Conservation (phyloP, 2,329 filamentous ascomycete species). For the Knoxdaviesia proteae region DNA sequence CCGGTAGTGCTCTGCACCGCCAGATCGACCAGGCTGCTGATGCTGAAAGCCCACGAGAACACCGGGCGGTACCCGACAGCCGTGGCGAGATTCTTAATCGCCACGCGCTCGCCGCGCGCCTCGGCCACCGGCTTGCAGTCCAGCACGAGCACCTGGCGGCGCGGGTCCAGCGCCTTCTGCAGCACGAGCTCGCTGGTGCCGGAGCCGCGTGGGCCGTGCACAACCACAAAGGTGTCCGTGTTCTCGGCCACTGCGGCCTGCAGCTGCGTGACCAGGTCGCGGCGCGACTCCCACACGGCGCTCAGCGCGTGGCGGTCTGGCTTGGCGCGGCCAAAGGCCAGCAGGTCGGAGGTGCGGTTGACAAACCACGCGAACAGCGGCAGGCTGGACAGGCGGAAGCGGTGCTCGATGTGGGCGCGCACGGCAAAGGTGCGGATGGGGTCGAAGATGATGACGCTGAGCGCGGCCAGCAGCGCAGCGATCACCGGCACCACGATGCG, state of each 20-base stretch:
- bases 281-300: slow-evolving; percentile 75
- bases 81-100: slow-evolving; percentile 59
- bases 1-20: slow-evolving; percentile 87
- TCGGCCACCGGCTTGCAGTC: slow-evolving; percentile 91
- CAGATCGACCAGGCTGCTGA: slow-evolving; percentile 80
- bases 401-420: slow-evolving; percentile 63
- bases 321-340: slow-evolving; percentile 33
- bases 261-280: slow-evolving; percentile 61
- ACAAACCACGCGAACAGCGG: slow-evolving; percentile 64
- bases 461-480: slow-evolving; percentile 59
- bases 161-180: slow-evolving; percentile 59
- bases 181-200: slow-evolving; percentile 78
- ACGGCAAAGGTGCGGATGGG: slow-evolving; percentile 89
- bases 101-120: slow-evolving; percentile 68
- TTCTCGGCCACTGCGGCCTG: slow-evolving; percentile 75
- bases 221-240: slow-evolving; percentile 76
- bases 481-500: slow-evolving; percentile 69
- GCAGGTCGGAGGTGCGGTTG: slow-evolving; percentile 44
- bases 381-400: slow-evolving; percentile 54
- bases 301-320: slow-evolving; percentile 49
- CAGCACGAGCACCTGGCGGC: slow-evolving; percentile 60
- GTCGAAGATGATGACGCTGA: slow-evolving; percentile 81
- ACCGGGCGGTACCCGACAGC: slow-evolving; percentile 83
- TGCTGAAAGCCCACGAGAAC: slow-evolving; percentile 90
- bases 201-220: slow-evolving; percentile 79